Evolutionary conservation across 768 basidiomycete genomes (phyloP).

Genomic region (Phaeotremella skinneri): DNA sequence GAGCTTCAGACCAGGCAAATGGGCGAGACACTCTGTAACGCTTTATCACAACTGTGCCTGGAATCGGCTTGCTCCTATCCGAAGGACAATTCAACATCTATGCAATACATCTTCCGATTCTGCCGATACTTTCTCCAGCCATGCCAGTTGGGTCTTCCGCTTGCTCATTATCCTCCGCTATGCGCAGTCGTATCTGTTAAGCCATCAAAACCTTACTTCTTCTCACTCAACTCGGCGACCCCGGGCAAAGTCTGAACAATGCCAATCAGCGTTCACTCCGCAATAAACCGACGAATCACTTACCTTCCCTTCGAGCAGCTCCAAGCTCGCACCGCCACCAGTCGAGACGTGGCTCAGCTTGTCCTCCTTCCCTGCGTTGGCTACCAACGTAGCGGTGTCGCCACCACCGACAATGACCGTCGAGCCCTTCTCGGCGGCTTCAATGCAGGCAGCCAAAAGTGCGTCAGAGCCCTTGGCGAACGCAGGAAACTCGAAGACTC

Average conservation of each 20-base stretch:
- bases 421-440: conserved; percentile 79
- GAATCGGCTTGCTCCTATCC: background rate
- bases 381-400: conserved; percentile 76
- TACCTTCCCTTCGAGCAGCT: conserved; percentile 97
- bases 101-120: background rate
- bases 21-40: background rate
- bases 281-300: conserved; percentile 8
- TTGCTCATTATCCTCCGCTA: too few relatives aligned
- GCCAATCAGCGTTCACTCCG: background rate
- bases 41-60: background rate
- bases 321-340: conserved; percentile 70
- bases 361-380: conserved; percentile 77
- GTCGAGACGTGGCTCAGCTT: conserved; percentile 95
- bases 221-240: conserved; percentile 81
- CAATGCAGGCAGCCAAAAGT: conserved; percentile 78
- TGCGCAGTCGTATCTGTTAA: too few relatives aligned
- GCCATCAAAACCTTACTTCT: conserved; percentile 55
- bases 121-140: too few relatives aligned
- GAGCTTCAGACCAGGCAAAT: background rate
- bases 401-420: conserved; percentile 90
- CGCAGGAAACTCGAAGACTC: conserved; percentile 93
- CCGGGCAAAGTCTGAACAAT: conserved; percentile 71
- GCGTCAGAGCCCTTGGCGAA: conserved; percentile 82
- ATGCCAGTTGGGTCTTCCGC: too few relatives aligned
- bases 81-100: background rate